These are phyloP conservation scores for Pyrenula massariospora DNA, from an alignment of 495 filamentous ascomycete genomes.

Conservation along the genomic window DNA sequence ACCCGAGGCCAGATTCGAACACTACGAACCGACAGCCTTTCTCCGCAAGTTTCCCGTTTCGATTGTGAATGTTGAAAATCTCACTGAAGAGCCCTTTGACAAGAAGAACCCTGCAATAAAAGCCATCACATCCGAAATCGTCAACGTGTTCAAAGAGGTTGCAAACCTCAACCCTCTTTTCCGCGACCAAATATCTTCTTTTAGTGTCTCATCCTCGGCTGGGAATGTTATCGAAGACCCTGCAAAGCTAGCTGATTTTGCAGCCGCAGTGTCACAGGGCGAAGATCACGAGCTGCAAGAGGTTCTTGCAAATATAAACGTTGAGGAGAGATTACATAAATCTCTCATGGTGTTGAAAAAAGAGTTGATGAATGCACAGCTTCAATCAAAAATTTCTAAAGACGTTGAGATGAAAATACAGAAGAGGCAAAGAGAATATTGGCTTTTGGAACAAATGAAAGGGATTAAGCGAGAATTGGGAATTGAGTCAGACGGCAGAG, in stretches of 20 bases:
- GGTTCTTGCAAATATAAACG: constrained; percentile 76
- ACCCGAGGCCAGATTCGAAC: constrained; percentile 28
- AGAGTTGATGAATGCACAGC: constrained; percentile 92
- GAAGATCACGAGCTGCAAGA: constrained; percentile 88
- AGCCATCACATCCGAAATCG: constrained; percentile 91
- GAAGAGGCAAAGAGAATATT: constrained; percentile 96
- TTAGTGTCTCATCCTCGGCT: constrained; percentile 86
- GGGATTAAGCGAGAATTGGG: constrained; percentile 93
- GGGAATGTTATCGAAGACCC: constrained; percentile 94
- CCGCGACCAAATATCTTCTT: constrained; percentile 92
- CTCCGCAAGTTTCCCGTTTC: constrained; percentile 81
- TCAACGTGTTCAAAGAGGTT: constrained; percentile 96
- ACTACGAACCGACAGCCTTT: constrained; percentile 85
- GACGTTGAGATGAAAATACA: constrained; percentile 97
- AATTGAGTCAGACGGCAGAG: constrained; percentile 94
- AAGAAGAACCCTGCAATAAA: constrained; percentile 76
- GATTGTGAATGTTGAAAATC: constrained; percentile 87
- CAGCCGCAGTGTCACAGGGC: constrained; percentile 84
- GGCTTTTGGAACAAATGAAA: constrained; percentile 99
- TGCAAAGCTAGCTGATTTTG: constrained; percentile 90
- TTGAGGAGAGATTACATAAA: constrained; percentile 83
- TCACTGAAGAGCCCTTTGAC: constrained; percentile 78
- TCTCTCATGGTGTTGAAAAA: constrained; percentile 89
- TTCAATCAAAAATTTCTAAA: constrained; percentile 95
- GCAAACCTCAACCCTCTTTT: constrained; percentile 90